Evolutionary conservation across 2,329 filamentous ascomycete genomes (phyloP), one percentile per base, ranked within the genome.

Genomic region (Arthrobotrys sphaeroides): DNA sequence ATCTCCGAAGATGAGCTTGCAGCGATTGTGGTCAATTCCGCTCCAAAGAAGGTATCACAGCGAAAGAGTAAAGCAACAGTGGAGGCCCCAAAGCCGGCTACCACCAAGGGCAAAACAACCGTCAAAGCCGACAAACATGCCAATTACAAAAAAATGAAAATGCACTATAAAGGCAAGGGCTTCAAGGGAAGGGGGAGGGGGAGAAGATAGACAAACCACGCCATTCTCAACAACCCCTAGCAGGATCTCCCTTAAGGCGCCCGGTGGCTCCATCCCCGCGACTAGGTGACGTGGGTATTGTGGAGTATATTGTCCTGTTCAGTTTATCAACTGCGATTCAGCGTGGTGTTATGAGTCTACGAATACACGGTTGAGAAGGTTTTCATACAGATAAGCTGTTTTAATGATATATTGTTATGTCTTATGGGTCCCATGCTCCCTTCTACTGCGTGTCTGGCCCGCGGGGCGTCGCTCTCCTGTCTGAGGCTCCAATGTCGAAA

Each of bases 131-230:
- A 67, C 24, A 67, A 74, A 45, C 55, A 74, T 62, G 53, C 59
- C 24, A 74, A 74, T 28, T 74, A 62, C 13, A 67, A 45, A 10
- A 62, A 55, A 16, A 74, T 74, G 70, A 74, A 74, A 47, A 74
- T 74, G 45, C 70, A 74, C 22, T 62, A 74, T 22, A 74, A 64
- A 38, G 62, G 62, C 5, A 74, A 36, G 22, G 61, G 36, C 0
- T 74, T 74, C 18, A 74, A 64, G 18, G 70, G 70, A 3, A 62
- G 61, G 31, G 70, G 70, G 5, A 57, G 51, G 12, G 36, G 36
- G 3, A 53, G 70, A 26, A 67, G 70, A 49, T 74, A 57, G 9
- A 4, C 24, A 9, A 10, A 38, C 16, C n/a, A 18, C 20, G n/a
- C n/a, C n/a, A n/a, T n/a, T n/a, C n/a, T n/a, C n/a, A n/a, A n/a